Base-by-base conservation (phyloP, 805 yeast genomes). In the Middelhovenomyces tepae region DNA sequence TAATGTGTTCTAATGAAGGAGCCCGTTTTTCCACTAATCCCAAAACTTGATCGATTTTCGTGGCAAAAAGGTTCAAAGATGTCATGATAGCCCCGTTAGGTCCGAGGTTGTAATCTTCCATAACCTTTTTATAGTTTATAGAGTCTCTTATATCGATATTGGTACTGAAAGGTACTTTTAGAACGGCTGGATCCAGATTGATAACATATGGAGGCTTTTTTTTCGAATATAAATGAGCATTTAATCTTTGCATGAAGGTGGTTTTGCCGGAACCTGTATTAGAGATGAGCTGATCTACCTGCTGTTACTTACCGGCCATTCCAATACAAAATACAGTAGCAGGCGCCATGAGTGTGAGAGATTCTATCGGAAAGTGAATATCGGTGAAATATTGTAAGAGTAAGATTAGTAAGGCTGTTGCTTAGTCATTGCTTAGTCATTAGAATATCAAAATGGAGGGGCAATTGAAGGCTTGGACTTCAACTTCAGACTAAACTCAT, bases 21-120 rank as follows among this genome's bases (percentile, higher is more conserved):
- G 76, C 62, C 45, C 89, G 73, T 51, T 86, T 85, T 50, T 86
- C 94, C 14, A 89, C 81, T 23, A 91, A 64, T 23, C 72, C 70
- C 31, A 91, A 76, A 4, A 91, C 96, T 60, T 91, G 98, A 56
- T 91, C 99, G 37, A 91, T 85, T 59, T 91, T 91, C 9, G 99
- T 91, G 31, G 95, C 67, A 53, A 91, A 91, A 32, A 91, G 63
- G 53, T 91, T 91, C 40, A 91, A 65, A 14, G 95, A 84, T 0
- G 98, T 91, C 43, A 93, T 95, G 53, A 91, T 91, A 2, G 97
- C 97, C 37, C 99, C 99, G 53, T 91, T 91, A 9, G 99, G 99
- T 0, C 99, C 99, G 37, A 91, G 59, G 38, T 83, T 80, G 54
- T 89, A 63, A 53, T 87, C 87, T 47, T 86, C 91, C 97, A 89